phyloP scores from a whole-genome alignment of 2,329 filamentous ascomycete species.

The Neurospora sp. region DNA sequence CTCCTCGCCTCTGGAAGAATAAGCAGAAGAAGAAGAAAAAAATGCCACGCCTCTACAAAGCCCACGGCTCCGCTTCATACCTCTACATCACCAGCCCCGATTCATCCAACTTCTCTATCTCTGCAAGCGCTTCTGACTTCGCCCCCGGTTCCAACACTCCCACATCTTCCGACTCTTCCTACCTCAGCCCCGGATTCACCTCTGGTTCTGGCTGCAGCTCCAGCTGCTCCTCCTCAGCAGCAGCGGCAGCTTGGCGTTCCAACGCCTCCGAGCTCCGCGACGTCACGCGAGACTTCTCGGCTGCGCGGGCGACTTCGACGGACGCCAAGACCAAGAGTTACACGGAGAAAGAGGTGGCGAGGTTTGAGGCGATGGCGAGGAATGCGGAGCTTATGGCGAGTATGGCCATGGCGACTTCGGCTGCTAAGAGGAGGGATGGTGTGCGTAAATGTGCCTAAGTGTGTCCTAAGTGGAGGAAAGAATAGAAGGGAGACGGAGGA shows the following conservation, averaged over 20 bases:
- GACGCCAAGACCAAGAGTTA: background rate
- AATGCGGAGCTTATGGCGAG: background rate
- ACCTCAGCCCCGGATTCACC: background rate
- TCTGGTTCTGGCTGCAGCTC: background rate
- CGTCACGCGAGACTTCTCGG: background rate
- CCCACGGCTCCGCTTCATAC: background rate
- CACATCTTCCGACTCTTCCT: background rate
- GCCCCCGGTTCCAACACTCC: background rate
- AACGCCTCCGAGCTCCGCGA: background rate
- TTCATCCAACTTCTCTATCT: background rate
- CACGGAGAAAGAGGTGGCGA: background rate
- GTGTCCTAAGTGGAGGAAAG: background rate
- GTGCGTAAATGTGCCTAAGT: background rate
- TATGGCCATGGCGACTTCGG: background rate
- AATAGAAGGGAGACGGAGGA: no score
- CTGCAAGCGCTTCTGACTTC: no score
- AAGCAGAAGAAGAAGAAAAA: background rate
- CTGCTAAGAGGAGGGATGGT: background rate
- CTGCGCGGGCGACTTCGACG: background rate
- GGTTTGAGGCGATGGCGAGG: background rate
- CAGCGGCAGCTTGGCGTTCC: background rate
- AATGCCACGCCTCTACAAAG: background rate
- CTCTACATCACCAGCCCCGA: background rate
- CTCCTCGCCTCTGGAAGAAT: background rate
- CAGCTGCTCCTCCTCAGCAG: background rate